Conservation (phyloP, 768 basidiomycete genomes). For the Pilatotrama ljubarskyi region DNA sequence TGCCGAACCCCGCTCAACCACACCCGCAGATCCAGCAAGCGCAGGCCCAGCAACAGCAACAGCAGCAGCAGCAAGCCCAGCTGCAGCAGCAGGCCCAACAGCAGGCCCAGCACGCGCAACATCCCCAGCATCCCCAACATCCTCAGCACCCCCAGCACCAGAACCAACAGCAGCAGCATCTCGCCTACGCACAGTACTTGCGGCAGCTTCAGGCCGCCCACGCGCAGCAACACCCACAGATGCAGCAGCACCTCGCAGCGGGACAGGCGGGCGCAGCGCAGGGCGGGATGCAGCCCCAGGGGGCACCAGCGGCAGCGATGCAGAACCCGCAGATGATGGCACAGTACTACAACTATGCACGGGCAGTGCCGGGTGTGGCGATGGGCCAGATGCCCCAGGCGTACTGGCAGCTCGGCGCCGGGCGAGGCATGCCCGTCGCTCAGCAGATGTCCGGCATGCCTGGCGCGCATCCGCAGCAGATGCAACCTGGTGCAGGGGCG, state of each 20-base stretch:
- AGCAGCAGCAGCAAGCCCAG: slow-evolving; percentile 6
- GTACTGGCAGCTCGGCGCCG: slow-evolving; percentile 22
- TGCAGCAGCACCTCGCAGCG: slow-evolving; percentile 19
- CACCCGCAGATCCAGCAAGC: slow-evolving; percentile 20
- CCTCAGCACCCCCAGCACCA: slow-evolving; percentile 21
- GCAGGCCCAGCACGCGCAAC: slow-evolving; percentile 21
- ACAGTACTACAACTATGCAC: slow-evolving; percentile 24
- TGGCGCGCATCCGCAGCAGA: slow-evolving; percentile 24
- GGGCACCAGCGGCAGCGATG: slow-evolving; percentile 20
- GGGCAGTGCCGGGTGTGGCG: slow-evolving; percentile 21
- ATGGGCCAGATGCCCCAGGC: slow-evolving; percentile 15
- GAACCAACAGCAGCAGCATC: slow-evolving; percentile 15
- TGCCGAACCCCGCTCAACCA: slow-evolving; percentile 20
- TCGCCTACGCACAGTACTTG: slow-evolving; percentile 13
- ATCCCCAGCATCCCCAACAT: slow-evolving; percentile 18
- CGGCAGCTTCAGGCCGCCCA: slow-evolving; percentile 2
- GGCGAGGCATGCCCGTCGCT: slow-evolving; percentile 23
- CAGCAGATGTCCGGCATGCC: slow-evolving; percentile 20
- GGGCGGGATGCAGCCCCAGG: slow-evolving; percentile 13
- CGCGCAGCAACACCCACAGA: slow-evolving; percentile 19
- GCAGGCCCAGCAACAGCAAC: slow-evolving; percentile 8
- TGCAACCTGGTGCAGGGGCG: slow-evolving; percentile 21
- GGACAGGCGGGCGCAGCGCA: slow-evolving; percentile 17
- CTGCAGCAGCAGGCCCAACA: slow-evolving; percentile 11
- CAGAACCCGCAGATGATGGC: slow-evolving; percentile 25